phyloP scores from a whole-genome alignment of 2,329 filamentous ascomycete genomes.

The Cladosporium sp. region DNA sequence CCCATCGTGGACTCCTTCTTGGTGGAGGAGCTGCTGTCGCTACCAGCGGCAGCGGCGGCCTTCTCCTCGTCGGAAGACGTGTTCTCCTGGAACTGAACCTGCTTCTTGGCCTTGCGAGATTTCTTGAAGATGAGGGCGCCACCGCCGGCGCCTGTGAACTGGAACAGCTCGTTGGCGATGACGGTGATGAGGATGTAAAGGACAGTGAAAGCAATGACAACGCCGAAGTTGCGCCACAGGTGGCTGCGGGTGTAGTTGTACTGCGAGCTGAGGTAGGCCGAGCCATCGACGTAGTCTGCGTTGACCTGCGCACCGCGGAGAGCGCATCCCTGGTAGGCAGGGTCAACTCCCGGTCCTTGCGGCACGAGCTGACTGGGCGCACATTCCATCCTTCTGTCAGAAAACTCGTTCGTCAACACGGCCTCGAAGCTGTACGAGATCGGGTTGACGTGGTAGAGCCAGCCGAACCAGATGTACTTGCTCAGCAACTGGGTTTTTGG shows the following conservation, averaged over 20 bases:
- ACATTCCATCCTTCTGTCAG: slow-evolving; percentile 52
- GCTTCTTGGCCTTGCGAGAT: slow-evolving; percentile 56
- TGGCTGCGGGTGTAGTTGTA: slow-evolving; percentile 54
- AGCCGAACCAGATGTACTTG: slow-evolving; percentile 61
- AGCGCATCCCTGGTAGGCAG: slow-evolving; percentile 56
- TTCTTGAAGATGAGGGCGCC: slow-evolving; percentile 67
- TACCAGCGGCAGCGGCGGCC: slow-evolving; percentile 24
- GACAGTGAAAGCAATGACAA: slow-evolving; percentile 67
- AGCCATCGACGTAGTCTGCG: slow-evolving; percentile 46
- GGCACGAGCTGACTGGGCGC: slow-evolving; percentile 54
- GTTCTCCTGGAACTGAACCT: slow-evolving; percentile 40
- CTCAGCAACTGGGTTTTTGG: slow-evolving; percentile 54
- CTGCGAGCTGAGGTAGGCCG: slow-evolving; percentile 47
- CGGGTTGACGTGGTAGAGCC: slow-evolving; percentile 49
- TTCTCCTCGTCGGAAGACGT: slow-evolving; percentile 55
- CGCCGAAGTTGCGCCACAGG: slow-evolving; percentile 69
- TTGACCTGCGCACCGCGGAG: slow-evolving; percentile 52
- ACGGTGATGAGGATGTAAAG: slow-evolving; percentile 69
- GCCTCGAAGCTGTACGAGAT: slow-evolving; percentile 59
- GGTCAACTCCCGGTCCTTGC: slow-evolving; percentile 49
- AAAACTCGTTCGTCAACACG: slow-evolving; percentile 61
- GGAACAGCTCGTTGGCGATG: slow-evolving; percentile 61
- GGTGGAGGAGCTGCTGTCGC: slow-evolving; percentile 28
- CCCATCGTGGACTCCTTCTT: slow-evolving; percentile 25
- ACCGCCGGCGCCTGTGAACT: slow-evolving; percentile 56